A percentile compares a stretch with the other conserved stretches of the same genome.
phyloP scores from a whole-genome alignment of 129 eudicot species.

The Ambrosia artemisiifolia region DNA sequence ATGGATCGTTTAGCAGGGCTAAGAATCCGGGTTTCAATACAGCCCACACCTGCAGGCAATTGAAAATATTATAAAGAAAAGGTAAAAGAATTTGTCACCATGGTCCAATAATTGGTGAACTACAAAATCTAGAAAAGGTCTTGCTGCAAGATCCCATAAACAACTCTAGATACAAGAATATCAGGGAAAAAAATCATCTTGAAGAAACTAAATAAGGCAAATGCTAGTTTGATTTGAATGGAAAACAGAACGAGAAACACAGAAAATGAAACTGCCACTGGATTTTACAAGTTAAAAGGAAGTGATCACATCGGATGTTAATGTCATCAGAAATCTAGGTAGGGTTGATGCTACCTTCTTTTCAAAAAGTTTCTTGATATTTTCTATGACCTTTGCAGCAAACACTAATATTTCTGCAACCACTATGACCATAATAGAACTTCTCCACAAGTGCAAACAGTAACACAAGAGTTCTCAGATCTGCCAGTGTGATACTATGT shows the following conservation, averaged over 20 bases:
- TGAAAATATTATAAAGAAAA: conserved; percentile 7
- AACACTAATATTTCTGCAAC: not conserved
- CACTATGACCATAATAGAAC: not conserved
- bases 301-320: conserved; percentile 10
- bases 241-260: not conserved
- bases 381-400: not conserved
- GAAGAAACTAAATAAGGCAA: conserved; percentile 3
- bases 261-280: not conserved
- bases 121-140: not conserved
- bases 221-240: not conserved
- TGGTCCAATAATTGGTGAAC: not conserved
- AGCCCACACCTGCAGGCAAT: conserved; percentile 84
- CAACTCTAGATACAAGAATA: not conserved
- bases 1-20: conserved; percentile 88
- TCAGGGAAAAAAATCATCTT: not conserved
- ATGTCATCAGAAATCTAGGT: not conserved
- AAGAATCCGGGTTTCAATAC: conserved; percentile 94
- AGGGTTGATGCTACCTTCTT: not conserved
- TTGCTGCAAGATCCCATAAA: conserved; percentile 8
- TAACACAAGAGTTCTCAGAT: not conserved
- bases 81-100: not conserved
- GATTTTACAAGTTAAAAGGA: not conserved
- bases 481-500: not conserved
- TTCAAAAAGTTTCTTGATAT: not conserved
- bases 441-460: not conserved